Base-by-base conservation (phyloP, 2,329 filamentous ascomycete species). In the Seiridium cupressi region DNA sequence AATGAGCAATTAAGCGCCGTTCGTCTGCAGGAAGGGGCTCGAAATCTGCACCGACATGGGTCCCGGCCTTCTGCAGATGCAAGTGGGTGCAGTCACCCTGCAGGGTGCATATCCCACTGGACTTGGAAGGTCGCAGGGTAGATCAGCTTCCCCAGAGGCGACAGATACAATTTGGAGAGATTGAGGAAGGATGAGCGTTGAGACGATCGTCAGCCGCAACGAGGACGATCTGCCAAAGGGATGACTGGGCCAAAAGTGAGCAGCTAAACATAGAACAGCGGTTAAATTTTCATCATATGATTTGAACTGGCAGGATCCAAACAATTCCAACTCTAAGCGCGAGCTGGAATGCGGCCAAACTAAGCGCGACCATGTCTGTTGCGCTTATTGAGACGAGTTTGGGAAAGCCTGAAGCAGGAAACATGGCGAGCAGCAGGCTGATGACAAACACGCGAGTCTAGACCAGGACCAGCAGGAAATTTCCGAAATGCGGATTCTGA, bases 1-100 rank as follows among this genome's bases (percentile, higher is more conserved):
- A 40, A 35, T 36, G 49, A 53, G 32, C 49, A 53, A 38, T 53
- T 53, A 53, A 53, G 49, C 49, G 49, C 49, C 49, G 49, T 34
- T 38, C 13, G 49, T 31, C 11, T 35, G 47, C 49, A 42, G 13
- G 49, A 8, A n/a, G 31, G 49, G 35, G 11, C 46, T 9, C 32
- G 46, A 13, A 13, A 34, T 34, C 18, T 51, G 49, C 11, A 35
- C 5, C 49, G 34, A 53, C 49, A 9, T 53, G 49, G 49, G 49
- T 8, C 7, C 11, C 32, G 13, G 38, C 34, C 49, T n/a, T 53
- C 10, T 5, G 32, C 35, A 35, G 31, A 53, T 5, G 32, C 34
- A 7, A 34, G 47, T 32, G 47, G 32, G 34, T 13, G 18, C 13
- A 32, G 32, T 34, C 35, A 35, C n/a, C 11, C 31, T 31, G 31